Base-by-base conservation (phyloP, 2,329 filamentous ascomycete species). In the Neophaeococcomyces mojaviensis region DNA sequence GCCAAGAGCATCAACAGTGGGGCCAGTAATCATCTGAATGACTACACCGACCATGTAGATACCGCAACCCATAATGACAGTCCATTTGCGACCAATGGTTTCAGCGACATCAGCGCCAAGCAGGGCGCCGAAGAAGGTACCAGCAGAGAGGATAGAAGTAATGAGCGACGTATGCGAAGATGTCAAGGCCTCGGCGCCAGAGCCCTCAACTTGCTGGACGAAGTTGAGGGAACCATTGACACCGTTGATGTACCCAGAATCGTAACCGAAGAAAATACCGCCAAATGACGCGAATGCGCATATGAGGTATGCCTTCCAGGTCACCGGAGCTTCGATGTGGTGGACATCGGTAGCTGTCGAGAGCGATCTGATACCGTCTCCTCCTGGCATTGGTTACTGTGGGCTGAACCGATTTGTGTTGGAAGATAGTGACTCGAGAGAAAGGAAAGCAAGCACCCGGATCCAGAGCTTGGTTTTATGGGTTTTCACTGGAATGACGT, bases 31-130 rank as follows among this genome's bases (percentile, higher is more conserved):
- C 44, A 79, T 80, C 70, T 89, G 84, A 39, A 88, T 70, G 49
- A 80, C 62, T 22, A 81, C 76, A 73, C 83, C 83, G 45, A 85
- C 24, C 30, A 76, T 71, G 73, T 87, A 94, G 68, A 89, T 75
- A 12, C 63, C 3, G 61, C 86, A 92, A 52, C 83, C 85, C 2
- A 64, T 36, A 48, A 86, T 81, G 66, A 86, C 76, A 53, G 81
- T 83, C 64, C 73, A 78, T 62, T 82, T 82, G 62, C 84, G 81
- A 56, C 86, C 86, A 47, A 86, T 79, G 32, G 24, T 36, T 62
- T 90, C 86, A 53, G 86, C 78, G 51, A 88, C 61, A 62, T 87
- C 83, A 73, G 85, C 85, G 46, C 82, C 85, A 51, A 86, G 78
- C 54, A 89, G 61, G 46, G 86, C 81, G 62, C 85, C 81, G 51